Base-by-base conservation (phyloP, 345 rosid species). In the Citrus sp. region DNA sequence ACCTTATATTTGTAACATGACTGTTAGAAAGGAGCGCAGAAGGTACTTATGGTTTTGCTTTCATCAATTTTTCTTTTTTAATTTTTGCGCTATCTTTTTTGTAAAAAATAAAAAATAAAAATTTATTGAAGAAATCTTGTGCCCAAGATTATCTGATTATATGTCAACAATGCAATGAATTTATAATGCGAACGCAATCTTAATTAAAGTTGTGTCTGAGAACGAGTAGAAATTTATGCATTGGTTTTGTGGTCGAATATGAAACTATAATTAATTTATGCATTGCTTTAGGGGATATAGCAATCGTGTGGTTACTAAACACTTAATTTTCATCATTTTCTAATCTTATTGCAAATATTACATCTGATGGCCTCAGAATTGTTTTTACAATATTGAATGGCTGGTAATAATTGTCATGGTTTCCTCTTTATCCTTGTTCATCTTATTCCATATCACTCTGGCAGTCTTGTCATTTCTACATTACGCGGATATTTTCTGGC, bases 1-100 rank as follows among this genome's bases (percentile, higher is more conserved):
- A 51, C 97, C 99, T 49, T 92, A 93, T 72, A 87, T 95, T 34
- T 93, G 97, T 73, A 95, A 93, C 78, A 93, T 95, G 98, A 87
- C 97, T 70, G 98, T 93, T 24, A 90, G 81, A 83, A 87, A 90
- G 82, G 74, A 83, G 25, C 92, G 91, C 78, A 87, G 97, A 73
- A 90, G 98, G 98, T 94, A 70, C 46, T 61, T 30, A 35, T 16
- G 24, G 30, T 38, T 21, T 49, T 14, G 2, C 21, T n/a, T 30
- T 6, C 37, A 12, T 6, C 38, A 21, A 0, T 61, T 25, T 2
- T 72, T 27, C 9, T 9, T 40, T 40, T 40, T 40, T 38, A 19
- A 21, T 25, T 65, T 75, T 60, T 10, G 13, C 34, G 51, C 10
- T 27, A 19, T 1, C 54, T 75, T 65, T 24, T 12, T 65, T 8